These are phyloP conservation scores for Ascochyta koolunga DNA, from an alignment of 2,329 filamentous ascomycete genomes.

Conservation along the genomic window DNA sequence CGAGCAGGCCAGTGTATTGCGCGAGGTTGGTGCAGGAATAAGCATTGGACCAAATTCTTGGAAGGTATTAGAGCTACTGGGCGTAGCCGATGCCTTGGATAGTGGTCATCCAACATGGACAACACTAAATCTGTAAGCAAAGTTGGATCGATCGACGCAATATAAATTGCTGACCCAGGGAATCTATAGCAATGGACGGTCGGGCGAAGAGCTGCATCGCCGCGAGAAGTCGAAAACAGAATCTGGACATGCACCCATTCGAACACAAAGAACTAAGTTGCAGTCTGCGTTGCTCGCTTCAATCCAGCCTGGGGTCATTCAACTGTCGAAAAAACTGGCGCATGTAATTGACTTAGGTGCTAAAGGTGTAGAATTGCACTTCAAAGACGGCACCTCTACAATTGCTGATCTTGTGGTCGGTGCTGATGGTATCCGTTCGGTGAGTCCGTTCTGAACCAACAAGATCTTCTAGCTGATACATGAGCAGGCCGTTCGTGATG, in stretches of 20 bases:
- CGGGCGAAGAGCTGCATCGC: slow-evolving; percentile 35
- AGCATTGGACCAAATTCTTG: slow-evolving; percentile 55
- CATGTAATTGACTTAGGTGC: slow-evolving; percentile 47
- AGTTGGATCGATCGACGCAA: neutral
- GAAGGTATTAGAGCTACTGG: slow-evolving; percentile 56
- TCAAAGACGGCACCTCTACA: slow-evolving; percentile 53
- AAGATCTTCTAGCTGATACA: neutral
- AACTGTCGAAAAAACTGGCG: slow-evolving; percentile 54
- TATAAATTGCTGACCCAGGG: neutral
- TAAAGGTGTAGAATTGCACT: slow-evolving; percentile 41
- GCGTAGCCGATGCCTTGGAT: slow-evolving; percentile 44
- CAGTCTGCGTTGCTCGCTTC: slow-evolving; percentile 57
- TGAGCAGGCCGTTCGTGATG: slow-evolving; percentile 50
- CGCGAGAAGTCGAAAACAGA: slow-evolving; percentile 15
- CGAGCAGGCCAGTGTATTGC: slow-evolving; percentile 53
- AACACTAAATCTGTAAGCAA: slow-evolving; percentile 39
- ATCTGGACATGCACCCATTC: slow-evolving; percentile 4
- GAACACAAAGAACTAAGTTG: slow-evolving; percentile 43
- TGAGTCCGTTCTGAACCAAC: slow-evolving; percentile 50
- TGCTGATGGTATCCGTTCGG: slow-evolving; percentile 52
- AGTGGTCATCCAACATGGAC: slow-evolving; percentile 43
- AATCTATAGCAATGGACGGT: slow-evolving; percentile 39
- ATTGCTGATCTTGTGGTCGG: slow-evolving; percentile 57
- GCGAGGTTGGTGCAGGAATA: slow-evolving; percentile 58
- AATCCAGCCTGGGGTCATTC: slow-evolving; percentile 53